These are phyloP conservation scores for Suillus subaureus DNA, from an alignment of 768 basidiomycete species.

Conservation along the genomic window DNA sequence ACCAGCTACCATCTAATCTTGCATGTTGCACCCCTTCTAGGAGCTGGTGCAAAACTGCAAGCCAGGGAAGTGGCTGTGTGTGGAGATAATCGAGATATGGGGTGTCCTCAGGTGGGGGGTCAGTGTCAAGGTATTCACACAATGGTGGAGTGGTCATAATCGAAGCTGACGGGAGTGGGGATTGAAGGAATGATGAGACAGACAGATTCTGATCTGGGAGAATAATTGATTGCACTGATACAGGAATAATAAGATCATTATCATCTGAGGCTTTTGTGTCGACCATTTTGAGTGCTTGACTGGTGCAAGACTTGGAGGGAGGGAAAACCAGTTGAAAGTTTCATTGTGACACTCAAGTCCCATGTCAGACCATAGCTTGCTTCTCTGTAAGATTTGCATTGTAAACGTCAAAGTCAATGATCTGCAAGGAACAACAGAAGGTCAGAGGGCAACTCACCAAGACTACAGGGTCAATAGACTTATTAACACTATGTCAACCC, in stretches of 20 bases:
- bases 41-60: no score
- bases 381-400: background rate
- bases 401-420: background rate
- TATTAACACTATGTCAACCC: background rate
- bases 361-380: no score
- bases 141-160: background rate
- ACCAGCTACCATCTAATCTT: no score
- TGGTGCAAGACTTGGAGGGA: background rate
- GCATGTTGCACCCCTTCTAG: no score
- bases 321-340: slow-evolving; percentile 4
- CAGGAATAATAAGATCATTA: background rate
- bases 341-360: background rate
- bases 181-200: background rate
- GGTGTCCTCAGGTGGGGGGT: no score
- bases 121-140: background rate
- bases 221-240: background rate
- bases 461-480: slow-evolving; percentile 19
- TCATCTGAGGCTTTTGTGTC: background rate
- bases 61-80: no score
- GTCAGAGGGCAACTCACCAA: slow-evolving; percentile 12
- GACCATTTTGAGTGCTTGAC: background rate
- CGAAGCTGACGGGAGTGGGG: background rate
- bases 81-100: no score
- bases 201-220: background rate
- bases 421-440: background rate